Conservation (phyloP, 2,329 filamentous ascomycete species). For the Rasamsonia emersonii region DNA sequence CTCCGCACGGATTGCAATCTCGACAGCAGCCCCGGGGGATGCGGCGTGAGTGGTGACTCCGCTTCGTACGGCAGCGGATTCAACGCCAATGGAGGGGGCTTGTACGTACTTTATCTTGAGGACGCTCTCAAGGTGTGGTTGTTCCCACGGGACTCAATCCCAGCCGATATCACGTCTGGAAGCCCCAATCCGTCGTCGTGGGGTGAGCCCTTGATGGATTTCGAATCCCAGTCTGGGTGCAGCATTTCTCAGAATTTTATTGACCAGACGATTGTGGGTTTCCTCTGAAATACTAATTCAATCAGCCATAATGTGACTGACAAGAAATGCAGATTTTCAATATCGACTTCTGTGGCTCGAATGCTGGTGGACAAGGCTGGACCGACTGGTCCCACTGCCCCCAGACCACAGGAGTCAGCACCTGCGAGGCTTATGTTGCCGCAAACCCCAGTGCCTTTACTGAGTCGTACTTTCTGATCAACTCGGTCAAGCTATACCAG, state of each 20-base stretch:
- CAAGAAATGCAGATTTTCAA: slow-evolving; percentile 44
- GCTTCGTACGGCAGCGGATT: slow-evolving; percentile 58
- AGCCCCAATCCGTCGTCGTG: slow-evolving; percentile 58
- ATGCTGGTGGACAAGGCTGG: slow-evolving; percentile 63
- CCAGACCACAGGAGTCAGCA: no score
- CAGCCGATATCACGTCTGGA: slow-evolving; percentile 51
- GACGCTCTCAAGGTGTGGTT: slow-evolving; percentile 69
- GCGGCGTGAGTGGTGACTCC: slow-evolving; percentile 46
- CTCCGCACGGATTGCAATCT: slow-evolving; percentile 50
- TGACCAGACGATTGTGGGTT: slow-evolving; percentile 56
- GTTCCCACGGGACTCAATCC: slow-evolving; percentile 62
- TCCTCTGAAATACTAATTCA: background rate
- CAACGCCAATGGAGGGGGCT: slow-evolving; percentile 59
- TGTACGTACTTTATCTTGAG: slow-evolving; percentile 71
- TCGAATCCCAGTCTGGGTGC: slow-evolving; percentile 54
- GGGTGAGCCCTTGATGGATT: slow-evolving; percentile 50
- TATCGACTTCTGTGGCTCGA: slow-evolving; percentile 79
- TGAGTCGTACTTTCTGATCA: slow-evolving; percentile 70
- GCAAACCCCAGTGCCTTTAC: slow-evolving; percentile 61
- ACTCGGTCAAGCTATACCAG: slow-evolving; percentile 58
- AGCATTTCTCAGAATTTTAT: slow-evolving; percentile 62
- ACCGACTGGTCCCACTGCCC: no score
- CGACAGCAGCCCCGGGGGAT: slow-evolving; percentile 44
- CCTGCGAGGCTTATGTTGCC: slow-evolving; percentile 64
- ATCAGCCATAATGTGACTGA: slow-evolving; percentile 4